Percentiles rank a stretch among this genome's conserved stretches.
These are phyloP conservation scores for Quercus engelmannii DNA, from an alignment of 306 rosid genomes.

Conservation along the genomic window DNA sequence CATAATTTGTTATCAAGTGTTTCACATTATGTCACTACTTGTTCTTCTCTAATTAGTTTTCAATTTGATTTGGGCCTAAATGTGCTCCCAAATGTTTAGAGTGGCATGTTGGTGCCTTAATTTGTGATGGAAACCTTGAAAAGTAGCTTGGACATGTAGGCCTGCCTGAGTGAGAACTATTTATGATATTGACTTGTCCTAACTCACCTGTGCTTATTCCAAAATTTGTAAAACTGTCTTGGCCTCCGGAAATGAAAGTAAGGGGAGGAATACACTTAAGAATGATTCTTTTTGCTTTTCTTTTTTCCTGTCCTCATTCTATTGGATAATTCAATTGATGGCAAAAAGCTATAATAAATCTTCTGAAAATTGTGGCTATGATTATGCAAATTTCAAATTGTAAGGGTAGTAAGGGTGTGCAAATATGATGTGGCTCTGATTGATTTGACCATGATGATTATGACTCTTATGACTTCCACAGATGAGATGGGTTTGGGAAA, in stretches of 20 bases:
- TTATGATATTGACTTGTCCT: not conserved
- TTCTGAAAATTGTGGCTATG: not conserved
- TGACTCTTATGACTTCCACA: constrained; percentile 29
- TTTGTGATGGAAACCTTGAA: not conserved
- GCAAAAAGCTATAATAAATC: not conserved
- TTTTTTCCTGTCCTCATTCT: no score
- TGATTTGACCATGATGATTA: constrained; percentile 15
- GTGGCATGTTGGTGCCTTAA: not conserved
- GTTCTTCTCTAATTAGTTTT: not conserved
- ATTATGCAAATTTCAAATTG: not conserved
- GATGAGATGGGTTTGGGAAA: constrained; percentile 98
- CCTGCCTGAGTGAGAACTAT: not conserved
- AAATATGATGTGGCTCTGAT: constrained; percentile 9
- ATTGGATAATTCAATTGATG: no score
- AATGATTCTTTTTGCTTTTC: not conserved
- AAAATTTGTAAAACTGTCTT: not conserved
- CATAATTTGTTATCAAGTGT: not conserved
- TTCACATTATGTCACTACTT: constrained; percentile 9
- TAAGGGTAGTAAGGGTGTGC: not conserved
- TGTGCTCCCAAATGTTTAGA: constrained; percentile 8
- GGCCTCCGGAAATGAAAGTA: not conserved
- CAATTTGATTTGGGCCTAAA: not conserved
- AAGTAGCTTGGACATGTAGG: not conserved
- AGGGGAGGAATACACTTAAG: not conserved
- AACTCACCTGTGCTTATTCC: not conserved